Evolutionary conservation across 257 asterid species (phyloP), one percentile per base, ranked within the genome.

Genomic region (Coffea eugenioides): DNA sequence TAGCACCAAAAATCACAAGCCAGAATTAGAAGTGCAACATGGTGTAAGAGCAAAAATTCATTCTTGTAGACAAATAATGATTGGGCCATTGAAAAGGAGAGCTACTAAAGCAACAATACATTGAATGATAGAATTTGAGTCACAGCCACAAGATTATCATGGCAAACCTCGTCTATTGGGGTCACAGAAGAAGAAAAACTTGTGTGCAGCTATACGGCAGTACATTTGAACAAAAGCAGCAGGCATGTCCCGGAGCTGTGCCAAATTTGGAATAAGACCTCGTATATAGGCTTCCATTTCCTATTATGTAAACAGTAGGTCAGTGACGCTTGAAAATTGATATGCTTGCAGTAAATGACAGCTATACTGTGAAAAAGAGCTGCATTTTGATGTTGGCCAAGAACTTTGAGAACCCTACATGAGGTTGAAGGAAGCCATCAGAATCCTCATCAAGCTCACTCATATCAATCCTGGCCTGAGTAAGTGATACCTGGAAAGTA

Each of bases 381-480:
- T 56, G 61, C 77, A 67, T 62, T 43, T 61, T 46, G 69, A 73
- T 52, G 51, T 72, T 62, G 71, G 77, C 84, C 84, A 73, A 61
- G 65, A 83, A 82, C 78, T 78, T 80, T 46, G 74, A 76, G 45
- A 70, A 82, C 74, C 92, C 80, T 91, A 96, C 99, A 86, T 92
- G 95, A 79, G 98, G 97, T 82, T 90, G 99, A 82, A 94, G 97
- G 82, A 94, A 96, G 83, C 99, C 99, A 88, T 96, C 99, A 75
- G 99, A 96, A 88, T 96, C 99, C 88, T 91, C 97, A 80, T 96
- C 99, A 67, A 96, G 98, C 92, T 96, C 99, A 77, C 99, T 96
- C 99, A 94, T 96, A 87, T 96, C 98, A 76, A 96, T 96, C 86
- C 98, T 90, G 74, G 99, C 99, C 89, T 96, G 99, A 79, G 98